Conservation (phyloP, 2,329 filamentous ascomycete species). For the Trichophyton benhamiae region DNA sequence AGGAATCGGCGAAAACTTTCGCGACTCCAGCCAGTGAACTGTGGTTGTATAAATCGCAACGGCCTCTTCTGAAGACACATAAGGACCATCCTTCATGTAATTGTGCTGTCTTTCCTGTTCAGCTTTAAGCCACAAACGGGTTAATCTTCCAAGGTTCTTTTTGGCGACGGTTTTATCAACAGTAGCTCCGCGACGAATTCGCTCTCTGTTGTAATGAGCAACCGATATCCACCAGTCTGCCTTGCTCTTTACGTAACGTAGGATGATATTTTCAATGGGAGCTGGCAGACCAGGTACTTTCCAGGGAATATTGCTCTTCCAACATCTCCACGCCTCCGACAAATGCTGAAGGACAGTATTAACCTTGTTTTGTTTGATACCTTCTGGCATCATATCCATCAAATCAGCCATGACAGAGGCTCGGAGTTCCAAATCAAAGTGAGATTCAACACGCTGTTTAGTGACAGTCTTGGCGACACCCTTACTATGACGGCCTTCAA, state of each 20-base stretch:
- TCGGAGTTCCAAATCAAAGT: conserved; percentile 92
- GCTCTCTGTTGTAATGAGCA: conserved; percentile 95
- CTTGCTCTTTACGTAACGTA: conserved; percentile 97
- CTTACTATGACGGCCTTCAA: conserved; percentile 96
- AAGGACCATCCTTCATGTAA: conserved; percentile 97
- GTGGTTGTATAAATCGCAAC: conserved; percentile 98
- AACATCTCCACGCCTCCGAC: conserved; percentile 97
- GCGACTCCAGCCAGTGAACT: conserved; percentile 95
- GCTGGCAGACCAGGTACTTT: conserved; percentile 94
- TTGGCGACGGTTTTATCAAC: conserved; percentile 99
- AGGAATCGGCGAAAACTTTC: conserved; percentile 96
- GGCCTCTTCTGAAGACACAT: conserved; percentile 94
- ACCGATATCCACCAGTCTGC: conserved; percentile 99
- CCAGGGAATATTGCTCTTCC: conserved; percentile 99
- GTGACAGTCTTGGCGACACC: conserved; percentile 98
- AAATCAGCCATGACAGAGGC: conserved; percentile 98
- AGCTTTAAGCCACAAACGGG: conserved; percentile 90
- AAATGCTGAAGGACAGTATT: conserved; percentile 95
- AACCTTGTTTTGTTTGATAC: conserved; percentile 98
- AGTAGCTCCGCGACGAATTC: conserved; percentile 88
- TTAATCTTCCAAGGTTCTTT: conserved; percentile 93
- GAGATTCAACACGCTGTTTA: conserved; percentile 96
- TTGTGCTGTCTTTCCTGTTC: conserved; percentile 98
- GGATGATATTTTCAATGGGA: conserved; percentile 95
- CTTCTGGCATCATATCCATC: conserved; percentile 99